Evolutionary conservation across 257 asterid genomes (phyloP).

Genomic region (Fraxinus quadrangulata): DNA sequence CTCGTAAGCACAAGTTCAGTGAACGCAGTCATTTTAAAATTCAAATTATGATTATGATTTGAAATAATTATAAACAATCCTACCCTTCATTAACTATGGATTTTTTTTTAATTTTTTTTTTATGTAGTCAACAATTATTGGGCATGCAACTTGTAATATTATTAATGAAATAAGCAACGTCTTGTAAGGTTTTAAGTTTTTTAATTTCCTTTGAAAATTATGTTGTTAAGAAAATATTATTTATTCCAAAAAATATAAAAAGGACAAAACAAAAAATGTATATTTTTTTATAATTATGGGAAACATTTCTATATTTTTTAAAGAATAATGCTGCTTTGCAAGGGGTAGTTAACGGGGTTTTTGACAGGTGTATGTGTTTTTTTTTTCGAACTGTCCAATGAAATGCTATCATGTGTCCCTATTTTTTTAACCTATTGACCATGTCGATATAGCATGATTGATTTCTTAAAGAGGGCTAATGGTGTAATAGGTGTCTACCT

Average conservation of each 20-base stretch:
- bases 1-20: slow-evolving; percentile 8
- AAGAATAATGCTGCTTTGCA: background rate
- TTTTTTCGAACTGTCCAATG: no score
- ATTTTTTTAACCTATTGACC: no score
- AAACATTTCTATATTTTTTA: background rate
- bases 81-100: background rate
- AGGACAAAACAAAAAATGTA: background rate
- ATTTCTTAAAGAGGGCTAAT: background rate
- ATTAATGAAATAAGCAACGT: background rate
- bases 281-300: background rate
- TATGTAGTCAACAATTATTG: background rate
- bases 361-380: no score
- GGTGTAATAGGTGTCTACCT: background rate
- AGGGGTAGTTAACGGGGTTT: no score
- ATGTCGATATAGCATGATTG: no score
- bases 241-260: background rate
- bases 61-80: background rate
- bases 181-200: background rate
- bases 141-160: background rate
- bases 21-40: background rate
- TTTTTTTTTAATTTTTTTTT: background rate
- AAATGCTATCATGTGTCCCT: no score
- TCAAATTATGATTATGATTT: background rate
- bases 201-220: background rate
- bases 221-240: background rate